These are phyloP conservation scores for Xerocomus potaroensis DNA, from an alignment of 768 basidiomycete genomes.

Conservation along the genomic window DNA sequence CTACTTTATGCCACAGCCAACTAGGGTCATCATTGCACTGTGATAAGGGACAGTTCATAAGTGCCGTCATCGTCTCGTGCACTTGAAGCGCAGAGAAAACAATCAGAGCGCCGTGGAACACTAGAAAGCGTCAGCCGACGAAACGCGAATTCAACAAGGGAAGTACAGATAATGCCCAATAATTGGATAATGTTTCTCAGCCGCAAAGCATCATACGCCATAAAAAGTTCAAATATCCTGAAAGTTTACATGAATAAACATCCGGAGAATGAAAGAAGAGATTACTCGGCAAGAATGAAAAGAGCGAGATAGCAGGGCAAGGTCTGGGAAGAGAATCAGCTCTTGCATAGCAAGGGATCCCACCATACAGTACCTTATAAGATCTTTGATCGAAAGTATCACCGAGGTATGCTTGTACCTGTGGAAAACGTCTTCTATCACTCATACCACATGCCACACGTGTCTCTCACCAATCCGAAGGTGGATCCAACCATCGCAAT, in stretches of 20 bases:
- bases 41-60: conserved; percentile 33
- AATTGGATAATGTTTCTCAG: conserved; percentile 77
- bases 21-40: conserved; percentile 48
- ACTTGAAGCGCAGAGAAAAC: conserved; percentile 75
- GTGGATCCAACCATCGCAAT: conserved; percentile 70
- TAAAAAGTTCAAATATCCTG: conserved; percentile 76
- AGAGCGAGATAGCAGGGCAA: conserved; percentile 82
- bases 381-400: conserved; percentile 13
- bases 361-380: conserved; percentile 47
- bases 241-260: conserved; percentile 2
- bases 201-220: conserved; percentile 81
- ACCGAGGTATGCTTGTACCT: conserved; percentile 46
- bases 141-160: background rate
- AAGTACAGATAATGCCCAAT: conserved; percentile 63
- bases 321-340: conserved; percentile 43
- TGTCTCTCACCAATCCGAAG: conserved; percentile 53
- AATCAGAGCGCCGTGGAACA: conserved; percentile 72
- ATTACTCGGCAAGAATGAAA: conserved; percentile 78
- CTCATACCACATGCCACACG: conserved; percentile 1
- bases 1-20: conserved; percentile 55
- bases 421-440: conserved; percentile 3
- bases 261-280: background rate
- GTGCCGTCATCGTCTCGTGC: conserved; percentile 63
- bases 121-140: conserved; percentile 23
- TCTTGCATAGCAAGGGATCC: background rate